These are phyloP conservation scores for Apophysomyces trapeziformis DNA, from an alignment of 371 early-diverging fungal species.

Conservation along the genomic window DNA sequence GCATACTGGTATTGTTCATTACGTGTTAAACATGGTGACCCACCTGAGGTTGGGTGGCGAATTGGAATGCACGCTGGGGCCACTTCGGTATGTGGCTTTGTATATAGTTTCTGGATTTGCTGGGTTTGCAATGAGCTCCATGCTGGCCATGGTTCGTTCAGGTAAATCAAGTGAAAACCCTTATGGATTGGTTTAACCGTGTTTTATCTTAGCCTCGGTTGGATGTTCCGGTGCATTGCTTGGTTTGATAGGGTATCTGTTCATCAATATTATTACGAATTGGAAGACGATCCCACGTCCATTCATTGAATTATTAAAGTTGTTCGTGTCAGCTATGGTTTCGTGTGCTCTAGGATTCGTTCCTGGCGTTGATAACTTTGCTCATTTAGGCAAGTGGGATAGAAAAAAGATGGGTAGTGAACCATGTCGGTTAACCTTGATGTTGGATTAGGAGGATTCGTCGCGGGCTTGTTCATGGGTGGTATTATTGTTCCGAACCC, in stretches of 20 bases:
- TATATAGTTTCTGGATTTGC: constrained; percentile 72
- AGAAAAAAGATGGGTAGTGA: background rate
- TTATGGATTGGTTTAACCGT: constrained; percentile 9
- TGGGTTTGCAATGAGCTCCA: constrained; percentile 78
- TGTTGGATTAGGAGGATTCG: constrained; percentile 63
- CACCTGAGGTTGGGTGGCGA: constrained; percentile 67
- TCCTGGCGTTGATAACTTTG: constrained; percentile 82
- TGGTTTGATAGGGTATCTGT: constrained; percentile 71
- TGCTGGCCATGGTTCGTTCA: constrained; percentile 41
- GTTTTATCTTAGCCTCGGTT: constrained; percentile 53
- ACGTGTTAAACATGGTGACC: constrained; percentile 68
- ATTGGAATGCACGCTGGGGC: constrained; percentile 73
- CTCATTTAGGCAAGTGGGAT: constrained; percentile 59
- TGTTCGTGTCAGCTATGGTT: constrained; percentile 65
- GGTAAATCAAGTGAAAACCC: constrained; percentile 34
- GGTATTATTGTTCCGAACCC: constrained; percentile 54
- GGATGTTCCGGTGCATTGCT: constrained; percentile 82
- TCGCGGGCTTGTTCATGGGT: constrained; percentile 56
- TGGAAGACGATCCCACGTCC: constrained; percentile 71
- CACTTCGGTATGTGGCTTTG: constrained; percentile 37
- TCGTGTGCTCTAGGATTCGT: constrained; percentile 75
- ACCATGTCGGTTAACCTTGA: background rate
- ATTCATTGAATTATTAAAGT: constrained; percentile 62
- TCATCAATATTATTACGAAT: constrained; percentile 73
- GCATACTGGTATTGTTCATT: constrained; percentile 82